A percentile compares a stretch with the other conserved stretches of the same genome.
These are phyloP conservation scores for Erodium moschatum DNA, from an alignment of 441 rosid genomes.

Conservation along the genomic window DNA sequence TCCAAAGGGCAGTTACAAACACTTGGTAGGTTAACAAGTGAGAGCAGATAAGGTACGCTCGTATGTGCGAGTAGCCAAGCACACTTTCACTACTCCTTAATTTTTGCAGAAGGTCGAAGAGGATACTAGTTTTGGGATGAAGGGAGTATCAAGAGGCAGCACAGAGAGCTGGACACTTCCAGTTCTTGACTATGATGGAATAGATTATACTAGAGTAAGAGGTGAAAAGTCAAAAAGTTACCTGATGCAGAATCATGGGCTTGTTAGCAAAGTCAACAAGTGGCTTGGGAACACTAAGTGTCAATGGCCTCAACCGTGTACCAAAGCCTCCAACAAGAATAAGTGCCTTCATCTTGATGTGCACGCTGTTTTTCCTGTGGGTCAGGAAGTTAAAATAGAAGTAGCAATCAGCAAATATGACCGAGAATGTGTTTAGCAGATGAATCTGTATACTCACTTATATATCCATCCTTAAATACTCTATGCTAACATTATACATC, in stretches of 20 bases:
- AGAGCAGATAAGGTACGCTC: too few relatives aligned
- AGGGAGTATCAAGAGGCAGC: neutral
- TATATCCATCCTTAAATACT: neutral
- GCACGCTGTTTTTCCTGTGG: neutral
- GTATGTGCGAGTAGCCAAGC: neutral
- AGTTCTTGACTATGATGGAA: neutral
- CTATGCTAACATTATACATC: neutral
- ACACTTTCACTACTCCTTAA: neutral
- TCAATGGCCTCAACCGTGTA: neutral
- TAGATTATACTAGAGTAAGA: neutral
- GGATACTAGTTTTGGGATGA: neutral
- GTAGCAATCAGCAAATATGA: neutral
- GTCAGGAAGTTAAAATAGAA: neutral
- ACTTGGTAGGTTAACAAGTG: too few relatives aligned
- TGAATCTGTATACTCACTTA: neutral
- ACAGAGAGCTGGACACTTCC: neutral
- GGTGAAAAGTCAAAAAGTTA: neutral
- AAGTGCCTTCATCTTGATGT: neutral
- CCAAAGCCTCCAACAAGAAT: neutral
- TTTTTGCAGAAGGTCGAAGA: neutral
- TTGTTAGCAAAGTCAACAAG: neutral
- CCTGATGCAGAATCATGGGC: constrained; percentile 1
- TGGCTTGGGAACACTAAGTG: neutral
- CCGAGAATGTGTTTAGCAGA: neutral
- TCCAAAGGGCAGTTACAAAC: too few relatives aligned